Base-by-base conservation (phyloP, 352 stramenopile species). In the Thalassiosira pacifica region DNA sequence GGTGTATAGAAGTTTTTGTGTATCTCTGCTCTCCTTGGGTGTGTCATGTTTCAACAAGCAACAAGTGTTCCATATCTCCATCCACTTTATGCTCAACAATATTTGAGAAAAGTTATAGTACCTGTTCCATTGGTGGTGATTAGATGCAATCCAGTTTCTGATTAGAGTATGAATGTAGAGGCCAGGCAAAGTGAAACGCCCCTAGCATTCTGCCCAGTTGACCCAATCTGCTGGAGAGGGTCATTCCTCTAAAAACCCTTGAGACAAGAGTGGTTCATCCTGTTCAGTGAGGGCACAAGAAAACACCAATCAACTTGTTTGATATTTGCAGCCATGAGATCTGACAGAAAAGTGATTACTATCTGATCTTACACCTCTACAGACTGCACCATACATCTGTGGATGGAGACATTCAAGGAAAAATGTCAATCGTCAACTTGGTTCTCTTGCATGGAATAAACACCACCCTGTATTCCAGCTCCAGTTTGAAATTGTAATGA, bases 381-480 rank as follows among this genome's bases (percentile, higher is more conserved):
- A 57, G 45, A n/a, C 45, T 57, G 19, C 11, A 57, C 2, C 45
- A n/a, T n/a, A n/a, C n/a, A n/a, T n/a, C n/a, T n/a, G n/a, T n/a
- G n/a, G n/a, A n/a, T n/a, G n/a, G 5, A 42, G 4, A n/a, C n/a
- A n/a, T n/a, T n/a, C n/a, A n/a, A n/a, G n/a, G n/a, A n/a, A 74
- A 76, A 11, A 76, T 60, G 10, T 60, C 45, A n/a, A 67, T 60
- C 10, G 74, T n/a, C 8, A 72, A 48, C 18, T 65, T 32, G 29
- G 74, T 61, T 0, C 45, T 16, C 26, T 74, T 42, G 1, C 34
- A 13, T 19, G 64, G 63, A 16, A 76, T 22, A 0, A 9, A 22
- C 22, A 72, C 32, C 16, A 29, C 64, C 42, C 55, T 55, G 29
- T 83, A 82, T 19, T 75, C 60, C 22, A 82, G 16, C 24, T 40